Conservation (phyloP, 306 rosid species). For the Myrica gale region DNA sequence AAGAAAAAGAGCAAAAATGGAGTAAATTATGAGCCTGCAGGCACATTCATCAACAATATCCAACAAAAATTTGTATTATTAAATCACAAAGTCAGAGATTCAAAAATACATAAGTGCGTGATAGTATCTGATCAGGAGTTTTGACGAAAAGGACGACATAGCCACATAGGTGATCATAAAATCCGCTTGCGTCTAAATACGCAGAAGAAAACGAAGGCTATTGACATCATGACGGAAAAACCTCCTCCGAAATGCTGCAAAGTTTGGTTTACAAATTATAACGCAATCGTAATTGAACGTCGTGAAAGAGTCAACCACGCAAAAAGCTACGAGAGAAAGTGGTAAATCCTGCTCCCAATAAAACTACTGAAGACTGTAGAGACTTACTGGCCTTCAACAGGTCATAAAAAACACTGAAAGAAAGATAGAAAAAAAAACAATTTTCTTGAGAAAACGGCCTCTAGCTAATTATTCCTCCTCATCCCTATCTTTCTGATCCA, state of each 20-base stretch:
- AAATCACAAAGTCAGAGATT: too few species aligned
- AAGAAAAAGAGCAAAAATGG: too few species aligned
- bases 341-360: slow-evolving; percentile 25
- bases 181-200: slow-evolving; percentile 9
- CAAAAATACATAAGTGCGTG: too few species aligned
- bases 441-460: background rate
- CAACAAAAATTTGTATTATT: too few species aligned
- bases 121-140: too few species aligned
- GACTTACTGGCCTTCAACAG: slow-evolving; percentile 20
- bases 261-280: slow-evolving; percentile 14
- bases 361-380: background rate
- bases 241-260: slow-evolving; percentile 4
- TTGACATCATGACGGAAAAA: slow-evolving; percentile 25
- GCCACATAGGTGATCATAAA: too few species aligned
- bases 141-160: too few species aligned
- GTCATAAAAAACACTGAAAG: background rate
- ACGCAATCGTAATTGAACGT: slow-evolving; percentile 42
- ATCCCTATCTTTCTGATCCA: background rate
- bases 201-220: background rate
- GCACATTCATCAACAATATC: too few species aligned
- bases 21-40: too few species aligned
- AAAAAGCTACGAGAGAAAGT: slow-evolving; percentile 29
- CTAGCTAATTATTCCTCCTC: background rate
- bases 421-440: background rate
- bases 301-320: slow-evolving; percentile 43